Conservation (phyloP, 805 yeast genomes). For the Metschnikowia anglica region DNA sequence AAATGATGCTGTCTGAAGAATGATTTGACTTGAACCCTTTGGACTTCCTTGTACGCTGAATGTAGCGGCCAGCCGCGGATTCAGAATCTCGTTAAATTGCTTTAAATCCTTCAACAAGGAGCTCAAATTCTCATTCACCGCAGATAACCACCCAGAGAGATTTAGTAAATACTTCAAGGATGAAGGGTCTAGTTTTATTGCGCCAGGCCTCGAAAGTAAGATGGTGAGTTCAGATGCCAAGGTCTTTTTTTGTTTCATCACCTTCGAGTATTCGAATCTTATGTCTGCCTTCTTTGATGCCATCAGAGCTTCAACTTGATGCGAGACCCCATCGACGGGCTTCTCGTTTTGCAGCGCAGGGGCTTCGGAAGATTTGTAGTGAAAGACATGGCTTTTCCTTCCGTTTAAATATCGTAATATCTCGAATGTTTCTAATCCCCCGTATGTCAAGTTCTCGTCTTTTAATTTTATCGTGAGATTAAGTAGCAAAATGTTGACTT, state of each 20-base stretch:
- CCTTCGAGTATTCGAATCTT: conserved; percentile 46
- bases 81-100: conserved; percentile 6
- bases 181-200: conserved; percentile 21
- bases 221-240: conserved; percentile 35
- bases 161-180: conserved; percentile 29
- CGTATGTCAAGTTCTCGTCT: conserved; percentile 43
- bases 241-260: conserved; percentile 1
- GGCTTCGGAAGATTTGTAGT: conserved; percentile 16
- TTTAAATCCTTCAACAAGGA: conserved; percentile 2
- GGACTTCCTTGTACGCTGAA: background rate
- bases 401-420: conserved; percentile 21
- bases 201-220: conserved; percentile 45
- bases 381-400: conserved; percentile 27
- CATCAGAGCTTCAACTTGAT: background rate
- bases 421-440: conserved; percentile 44
- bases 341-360: background rate
- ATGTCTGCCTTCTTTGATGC: conserved; percentile 44
- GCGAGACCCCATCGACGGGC: background rate
- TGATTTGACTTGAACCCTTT: conserved; percentile 22
- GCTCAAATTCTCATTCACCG: conserved; percentile 20
- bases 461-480: conserved; percentile 45
- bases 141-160: conserved; percentile 25
- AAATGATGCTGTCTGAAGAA: conserved; percentile 43
- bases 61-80: conserved; percentile 4
- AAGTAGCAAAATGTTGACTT: conserved; percentile 23